These are phyloP conservation scores for Mimosa pudica DNA, from an alignment of 306 rosid genomes.

Conservation along the genomic window DNA sequence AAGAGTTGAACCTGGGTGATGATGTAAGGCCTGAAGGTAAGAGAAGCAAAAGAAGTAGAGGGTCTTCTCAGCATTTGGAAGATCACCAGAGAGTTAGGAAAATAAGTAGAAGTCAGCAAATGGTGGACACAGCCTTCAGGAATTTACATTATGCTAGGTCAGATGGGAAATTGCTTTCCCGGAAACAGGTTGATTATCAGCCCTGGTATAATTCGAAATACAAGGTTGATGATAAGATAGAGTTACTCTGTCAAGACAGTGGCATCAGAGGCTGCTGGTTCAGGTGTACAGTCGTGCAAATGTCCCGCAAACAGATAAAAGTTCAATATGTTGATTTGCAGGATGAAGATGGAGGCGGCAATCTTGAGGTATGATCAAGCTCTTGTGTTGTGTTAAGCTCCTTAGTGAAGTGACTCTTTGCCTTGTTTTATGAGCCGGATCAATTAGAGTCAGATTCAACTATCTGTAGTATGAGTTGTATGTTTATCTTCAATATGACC, in stretches of 20 bases:
- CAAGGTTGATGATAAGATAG: slow-evolving; percentile 79
- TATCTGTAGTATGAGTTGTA: not conserved
- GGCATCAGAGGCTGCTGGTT: slow-evolving; percentile 99
- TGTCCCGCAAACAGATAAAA: slow-evolving; percentile 73
- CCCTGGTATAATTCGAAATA: slow-evolving; percentile 51
- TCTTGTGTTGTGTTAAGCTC: not conserved
- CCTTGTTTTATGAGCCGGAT: not conserved
- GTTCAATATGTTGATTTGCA: slow-evolving; percentile 80
- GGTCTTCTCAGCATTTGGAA: slow-evolving; percentile 43
- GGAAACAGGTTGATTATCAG: slow-evolving; percentile 53
- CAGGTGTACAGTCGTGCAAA: slow-evolving; percentile 76
- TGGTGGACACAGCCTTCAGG: slow-evolving; percentile 48
- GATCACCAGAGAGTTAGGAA: slow-evolving; percentile 57
- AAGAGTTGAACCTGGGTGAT: slow-evolving; percentile 55
- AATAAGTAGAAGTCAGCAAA: slow-evolving; percentile 49
- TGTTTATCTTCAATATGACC: not conserved
- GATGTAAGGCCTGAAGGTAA: slow-evolving; percentile 62
- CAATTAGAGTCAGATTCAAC: not conserved
- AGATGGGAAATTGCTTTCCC: slow-evolving; percentile 52
- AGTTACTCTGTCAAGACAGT: slow-evolving; percentile 95
- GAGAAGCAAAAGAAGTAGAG: slow-evolving; percentile 69
- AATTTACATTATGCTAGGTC: slow-evolving; percentile 51
- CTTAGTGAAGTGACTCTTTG: slow-evolving; percentile 3
- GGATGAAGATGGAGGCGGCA: slow-evolving; percentile 85
- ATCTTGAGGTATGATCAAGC: slow-evolving; percentile 75